Evolutionary conservation across 2,329 filamentous ascomycete genomes (phyloP).

Genomic region (Fusarium tuaranense): DNA sequence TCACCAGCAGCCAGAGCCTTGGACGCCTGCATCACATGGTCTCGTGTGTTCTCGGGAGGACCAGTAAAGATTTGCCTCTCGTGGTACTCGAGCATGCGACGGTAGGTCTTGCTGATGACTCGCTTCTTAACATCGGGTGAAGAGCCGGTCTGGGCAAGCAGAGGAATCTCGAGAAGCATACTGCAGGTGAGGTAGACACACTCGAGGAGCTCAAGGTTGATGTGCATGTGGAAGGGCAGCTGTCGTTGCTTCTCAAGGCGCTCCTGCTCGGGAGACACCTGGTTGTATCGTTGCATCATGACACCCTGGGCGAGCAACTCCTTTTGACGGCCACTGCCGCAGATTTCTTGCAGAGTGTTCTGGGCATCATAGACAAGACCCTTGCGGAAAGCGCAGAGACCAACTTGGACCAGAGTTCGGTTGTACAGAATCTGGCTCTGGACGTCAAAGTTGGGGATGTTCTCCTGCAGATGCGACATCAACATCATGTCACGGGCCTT

Average conservation of each 20-base stretch:
- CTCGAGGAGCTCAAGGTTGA: conserved; percentile 97
- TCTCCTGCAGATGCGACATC: conserved; percentile 99
- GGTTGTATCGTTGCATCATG: conserved; percentile 96
- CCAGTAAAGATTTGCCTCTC: conserved; percentile 99
- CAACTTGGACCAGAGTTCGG: conserved; percentile 96
- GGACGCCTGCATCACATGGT: conserved; percentile 99
- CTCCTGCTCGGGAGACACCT: conserved; percentile 97
- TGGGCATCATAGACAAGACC: conserved; percentile 98
- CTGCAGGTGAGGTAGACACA: conserved; percentile 99
- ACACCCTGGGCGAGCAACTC: conserved; percentile 97
- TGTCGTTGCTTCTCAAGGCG: conserved; percentile 96
- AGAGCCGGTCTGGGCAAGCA: conserved; percentile 95
- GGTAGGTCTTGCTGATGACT: conserved; percentile 99
- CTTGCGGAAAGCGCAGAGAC: conserved; percentile 97
- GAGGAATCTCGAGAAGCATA: conserved; percentile 98
- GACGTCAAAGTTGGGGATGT: conserved; percentile 95
- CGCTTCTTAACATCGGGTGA: conserved; percentile 97
- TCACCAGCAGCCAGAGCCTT: conserved; percentile 96
- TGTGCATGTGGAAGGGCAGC: conserved; percentile 99
- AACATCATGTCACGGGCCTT: conserved; percentile 98
- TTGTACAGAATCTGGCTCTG: conserved; percentile 99
- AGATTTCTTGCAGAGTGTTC: conserved; percentile 97
- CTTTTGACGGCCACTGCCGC: conserved; percentile 96
- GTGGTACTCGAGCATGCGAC: conserved; percentile 98
- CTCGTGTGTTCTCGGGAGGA: conserved; percentile 97